These are phyloP conservation scores for Drechslerella dactyloides DNA, from an alignment of 2,329 filamentous ascomycete genomes.

Conservation along the genomic window DNA sequence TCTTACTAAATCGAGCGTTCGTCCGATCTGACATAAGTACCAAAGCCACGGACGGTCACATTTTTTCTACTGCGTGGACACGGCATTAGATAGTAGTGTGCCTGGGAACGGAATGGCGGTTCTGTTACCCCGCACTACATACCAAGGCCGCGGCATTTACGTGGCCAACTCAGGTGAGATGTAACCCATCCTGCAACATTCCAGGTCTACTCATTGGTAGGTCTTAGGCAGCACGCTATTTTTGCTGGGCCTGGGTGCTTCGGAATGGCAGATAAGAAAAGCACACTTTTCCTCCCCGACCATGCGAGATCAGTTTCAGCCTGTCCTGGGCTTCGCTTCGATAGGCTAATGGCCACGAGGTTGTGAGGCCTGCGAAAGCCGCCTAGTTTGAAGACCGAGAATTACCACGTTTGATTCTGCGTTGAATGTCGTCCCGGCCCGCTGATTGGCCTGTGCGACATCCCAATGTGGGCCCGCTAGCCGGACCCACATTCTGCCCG, in stretches of 20 bases:
- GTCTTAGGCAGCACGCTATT: constrained; percentile 29
- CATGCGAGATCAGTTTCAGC: constrained; percentile 15
- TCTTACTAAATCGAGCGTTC: constrained; percentile 19
- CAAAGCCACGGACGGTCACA: constrained; percentile 13
- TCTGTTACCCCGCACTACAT: neutral
- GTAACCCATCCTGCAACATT: constrained; percentile 38
- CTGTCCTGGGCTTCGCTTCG: constrained; percentile 32
- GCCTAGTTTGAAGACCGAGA: constrained; percentile 30
- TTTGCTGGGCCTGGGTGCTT: constrained; percentile 27
- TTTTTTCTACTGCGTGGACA: constrained; percentile 37
- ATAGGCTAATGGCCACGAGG: constrained; percentile 51
- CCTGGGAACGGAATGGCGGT: constrained; percentile 8
- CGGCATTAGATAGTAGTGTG: constrained; percentile 42
- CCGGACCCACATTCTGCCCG: constrained; percentile 1
- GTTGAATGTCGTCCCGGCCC: constrained; percentile 42
- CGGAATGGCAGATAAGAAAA: constrained; percentile 9
- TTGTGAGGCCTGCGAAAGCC: constrained; percentile 33
- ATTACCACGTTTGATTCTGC: constrained; percentile 44
- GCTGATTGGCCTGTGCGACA: constrained; percentile 50
- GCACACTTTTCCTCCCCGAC: constrained; percentile 27
- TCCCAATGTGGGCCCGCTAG: constrained; percentile 36
- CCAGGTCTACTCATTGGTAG: too few species aligned
- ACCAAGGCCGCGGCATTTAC: constrained; percentile 1
- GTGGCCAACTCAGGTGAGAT: constrained; percentile 31
- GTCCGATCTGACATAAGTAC: constrained; percentile 20